phyloP scores from a whole-genome alignment of 2,329 filamentous ascomycete genomes.

The Penicillium sp. region DNA sequence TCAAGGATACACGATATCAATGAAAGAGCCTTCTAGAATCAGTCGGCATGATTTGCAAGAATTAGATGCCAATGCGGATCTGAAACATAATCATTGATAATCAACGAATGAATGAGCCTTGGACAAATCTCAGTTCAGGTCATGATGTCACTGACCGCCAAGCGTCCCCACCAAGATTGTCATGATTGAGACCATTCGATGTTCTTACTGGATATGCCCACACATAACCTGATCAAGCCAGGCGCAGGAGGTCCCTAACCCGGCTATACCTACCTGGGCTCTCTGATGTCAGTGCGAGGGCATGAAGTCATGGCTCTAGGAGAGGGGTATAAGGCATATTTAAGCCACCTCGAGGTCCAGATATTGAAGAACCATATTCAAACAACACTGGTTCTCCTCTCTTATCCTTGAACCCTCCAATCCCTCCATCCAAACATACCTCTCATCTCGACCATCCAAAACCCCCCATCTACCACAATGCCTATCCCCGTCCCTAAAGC shows the following conservation, averaged over 20 bases:
- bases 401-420: not conserved
- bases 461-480: slow-evolving; percentile 27
- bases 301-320: slow-evolving; percentile 14
- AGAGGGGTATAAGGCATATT: not conserved
- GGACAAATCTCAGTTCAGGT: not conserved
- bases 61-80: not conserved
- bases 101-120: not conserved
- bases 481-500: slow-evolving; percentile 37
- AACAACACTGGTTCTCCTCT: not conserved
- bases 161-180: not conserved
- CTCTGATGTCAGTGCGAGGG: slow-evolving; percentile 1
- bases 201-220: not conserved
- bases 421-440: not conserved
- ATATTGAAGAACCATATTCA: not conserved
- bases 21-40: not conserved
- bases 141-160: slow-evolving; percentile 18
- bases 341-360: not conserved
- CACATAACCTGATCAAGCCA: slow-evolving; percentile 2
- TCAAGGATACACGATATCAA: not conserved
- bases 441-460: not conserved
- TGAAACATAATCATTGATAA: too few species aligned
- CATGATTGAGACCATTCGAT: not conserved
- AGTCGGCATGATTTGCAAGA: too few species aligned
- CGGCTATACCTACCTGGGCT: not conserved
- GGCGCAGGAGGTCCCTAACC: not conserved